Conservation (phyloP, 2,329 filamentous ascomycete genomes). For the Penicillium sp. region DNA sequence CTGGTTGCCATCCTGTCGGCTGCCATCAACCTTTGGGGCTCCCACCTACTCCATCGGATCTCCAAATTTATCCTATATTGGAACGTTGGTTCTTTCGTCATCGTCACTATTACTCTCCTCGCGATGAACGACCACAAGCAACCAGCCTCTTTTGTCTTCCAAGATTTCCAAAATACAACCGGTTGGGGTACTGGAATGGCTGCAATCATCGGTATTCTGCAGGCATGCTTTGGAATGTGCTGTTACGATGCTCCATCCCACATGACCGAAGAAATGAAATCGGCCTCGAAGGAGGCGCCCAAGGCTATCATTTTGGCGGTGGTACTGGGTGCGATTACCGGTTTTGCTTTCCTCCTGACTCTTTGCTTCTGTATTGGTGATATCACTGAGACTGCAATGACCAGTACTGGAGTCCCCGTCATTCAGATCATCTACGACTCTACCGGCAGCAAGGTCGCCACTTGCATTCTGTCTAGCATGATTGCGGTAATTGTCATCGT, state of each 20-base stretch:
- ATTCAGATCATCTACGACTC: slow-evolving; percentile 58
- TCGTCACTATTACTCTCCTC: slow-evolving; percentile 55
- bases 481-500: slow-evolving; percentile 53
- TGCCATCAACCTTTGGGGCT: slow-evolving; percentile 52
- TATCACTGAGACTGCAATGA: slow-evolving; percentile 48
- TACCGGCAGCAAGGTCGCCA: slow-evolving; percentile 47
- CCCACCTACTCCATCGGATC: slow-evolving; percentile 54
- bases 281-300: slow-evolving; percentile 53
- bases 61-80: slow-evolving; percentile 54
- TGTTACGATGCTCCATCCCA: slow-evolving; percentile 52
- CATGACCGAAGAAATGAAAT: slow-evolving; percentile 59
- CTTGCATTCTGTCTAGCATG: slow-evolving; percentile 50
- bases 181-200: slow-evolving; percentile 55
- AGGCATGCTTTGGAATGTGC: slow-evolving; percentile 58
- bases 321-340: slow-evolving; percentile 48
- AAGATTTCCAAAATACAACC: slow-evolving; percentile 56
- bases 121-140: slow-evolving; percentile 58
- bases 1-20: slow-evolving; percentile 49
- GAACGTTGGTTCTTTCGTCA: slow-evolving; percentile 56
- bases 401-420: slow-evolving; percentile 53
- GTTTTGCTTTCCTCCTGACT: slow-evolving; percentile 51
- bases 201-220: slow-evolving; percentile 56
- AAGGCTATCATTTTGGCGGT: slow-evolving; percentile 51
- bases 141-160: slow-evolving; percentile 57
- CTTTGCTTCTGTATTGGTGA: slow-evolving; percentile 57